Percentiles rank a stretch among this genome's conserved stretches.
Evolutionary conservation across 1,139 yeast genomes (phyloP).

Genomic region (Citeromyces siamensis): DNA sequence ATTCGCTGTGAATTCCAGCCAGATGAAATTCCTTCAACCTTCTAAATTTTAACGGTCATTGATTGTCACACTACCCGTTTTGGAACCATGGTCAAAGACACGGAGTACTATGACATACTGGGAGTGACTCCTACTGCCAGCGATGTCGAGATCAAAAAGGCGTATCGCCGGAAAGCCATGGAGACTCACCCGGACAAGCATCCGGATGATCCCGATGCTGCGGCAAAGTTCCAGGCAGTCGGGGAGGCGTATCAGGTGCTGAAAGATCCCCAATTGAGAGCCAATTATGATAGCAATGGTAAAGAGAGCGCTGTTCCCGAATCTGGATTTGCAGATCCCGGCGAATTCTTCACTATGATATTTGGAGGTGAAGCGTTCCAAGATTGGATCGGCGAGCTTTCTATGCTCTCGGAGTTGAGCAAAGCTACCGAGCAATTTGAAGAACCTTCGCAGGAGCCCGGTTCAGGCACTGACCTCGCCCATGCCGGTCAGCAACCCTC

Average conservation of each 20-base stretch:
- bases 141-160: conserved; percentile 29
- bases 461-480: conserved; percentile 9
- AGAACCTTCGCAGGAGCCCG: conserved; percentile 7
- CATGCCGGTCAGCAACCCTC: neutral
- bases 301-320: conserved; percentile 56
- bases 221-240: conserved; percentile 42
- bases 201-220: conserved; percentile 21
- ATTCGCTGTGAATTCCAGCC: no score
- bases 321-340: conserved; percentile 73
- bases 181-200: conserved; percentile 38
- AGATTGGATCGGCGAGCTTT: conserved; percentile 69
- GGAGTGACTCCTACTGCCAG: conserved; percentile 30
- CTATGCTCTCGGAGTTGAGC: conserved; percentile 45
- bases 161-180: conserved; percentile 34
- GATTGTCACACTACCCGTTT: no score
- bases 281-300: conserved; percentile 41
- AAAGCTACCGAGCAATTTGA: conserved; percentile 41
- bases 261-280: conserved; percentile 32
- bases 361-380: conserved; percentile 92
- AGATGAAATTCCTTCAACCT: no score
- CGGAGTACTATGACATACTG: conserved; percentile 28
- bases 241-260: conserved; percentile 64
- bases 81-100: conserved; percentile 12
- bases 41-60: no score
- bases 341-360: conserved; percentile 74